Evolutionary conservation across 345 rosid species (phyloP), one percentile per base, ranked within the genome.

Genomic region (Hibiscus trionum): DNA sequence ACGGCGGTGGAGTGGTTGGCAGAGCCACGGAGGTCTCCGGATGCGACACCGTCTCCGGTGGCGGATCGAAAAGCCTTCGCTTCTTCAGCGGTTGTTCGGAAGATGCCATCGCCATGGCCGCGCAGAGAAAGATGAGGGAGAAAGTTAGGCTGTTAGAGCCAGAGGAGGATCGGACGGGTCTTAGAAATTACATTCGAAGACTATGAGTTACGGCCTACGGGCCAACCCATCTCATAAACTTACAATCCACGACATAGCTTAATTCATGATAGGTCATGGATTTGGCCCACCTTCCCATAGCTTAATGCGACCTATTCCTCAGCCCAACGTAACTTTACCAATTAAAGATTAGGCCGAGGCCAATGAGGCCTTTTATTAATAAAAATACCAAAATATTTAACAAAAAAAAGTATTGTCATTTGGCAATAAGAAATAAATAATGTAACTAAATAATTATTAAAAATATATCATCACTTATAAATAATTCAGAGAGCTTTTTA

Each of bases 61-160:
- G 82, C 49, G 83, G 63, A 63, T 88, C 93, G 80, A 82, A 88
- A 26, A 94, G 82, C 82, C 80, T 88, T 69, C 98, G 84, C 85
- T 94, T 94, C 86, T 94, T 94, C 24, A 90, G 87, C 1, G 98
- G 98, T 84, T 94, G 97, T 83, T 90, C 95, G 31, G 91, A 81
- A 70, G 90, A 77, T 69, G 86, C 83, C 93, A 85, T 88, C 77
- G 76, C 66, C 69, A 73, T 68, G 63, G 37, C 4, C 5, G 27
- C 21, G 33, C 73, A 73, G 61, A 35, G 72, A 9, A 61, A 46
- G 71, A 65, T 37, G 56, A 72, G 67, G 53, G 21, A 58, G 56
- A 26, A 3, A 3, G 26, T 59, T 44, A 8, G 24, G 14, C 2
- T 10, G 61, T 55, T 8, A 19, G 31, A 31, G 33, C 33, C 33